Base-by-base conservation (phyloP, 805 yeast genomes). In the Candida andamanensis region DNA sequence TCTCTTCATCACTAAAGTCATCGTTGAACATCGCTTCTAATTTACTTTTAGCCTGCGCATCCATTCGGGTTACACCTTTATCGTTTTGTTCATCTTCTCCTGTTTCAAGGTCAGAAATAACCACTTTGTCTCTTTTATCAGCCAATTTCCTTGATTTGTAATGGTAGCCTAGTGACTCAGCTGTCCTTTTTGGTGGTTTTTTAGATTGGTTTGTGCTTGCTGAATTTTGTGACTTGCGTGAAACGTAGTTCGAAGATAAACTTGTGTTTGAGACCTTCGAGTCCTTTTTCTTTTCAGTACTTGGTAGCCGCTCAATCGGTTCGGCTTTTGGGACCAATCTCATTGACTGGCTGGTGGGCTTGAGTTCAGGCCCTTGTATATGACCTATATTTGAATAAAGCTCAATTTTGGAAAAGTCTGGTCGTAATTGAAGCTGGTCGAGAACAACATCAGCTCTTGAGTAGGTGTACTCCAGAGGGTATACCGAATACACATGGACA, bases 401-500 rank as follows among this genome's bases (percentile, higher is more conserved):
- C 5, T 39, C 41, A 17, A 50, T 21, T 1, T 48, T 36, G 9
- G 39, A 33, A 6, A 41, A 33, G 12, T 42, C 42, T 6, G 40
- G 27, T 10, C 41, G 38, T 11, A 32, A 32, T 15, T 35, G 33
- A 13, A 28, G 21, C 26, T 40, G 47, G 17, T 44, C 41, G 14
- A 46, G 18, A 5, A 49, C 56, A 12, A 53, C 30, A 17, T 54
- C 56, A 6, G 24, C 13, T 2, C 26, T 12, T 12, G 29, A n/a
- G 24, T 26, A 37, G 6, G 15, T 27, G 18, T 26, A 35, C 13
- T 41, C 37, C 15, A 20, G 29, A 6, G 32, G 30, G 28, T 33
- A 41, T 21, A 72, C 38, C 16, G 71, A 40, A 44, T 69, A 71
- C 0, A 71, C 57, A 29, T 60, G 69, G 6, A 69, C 49, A 3